Conservation (phyloP, 768 basidiomycete species). For the Termitomyces bulborhizus region DNA sequence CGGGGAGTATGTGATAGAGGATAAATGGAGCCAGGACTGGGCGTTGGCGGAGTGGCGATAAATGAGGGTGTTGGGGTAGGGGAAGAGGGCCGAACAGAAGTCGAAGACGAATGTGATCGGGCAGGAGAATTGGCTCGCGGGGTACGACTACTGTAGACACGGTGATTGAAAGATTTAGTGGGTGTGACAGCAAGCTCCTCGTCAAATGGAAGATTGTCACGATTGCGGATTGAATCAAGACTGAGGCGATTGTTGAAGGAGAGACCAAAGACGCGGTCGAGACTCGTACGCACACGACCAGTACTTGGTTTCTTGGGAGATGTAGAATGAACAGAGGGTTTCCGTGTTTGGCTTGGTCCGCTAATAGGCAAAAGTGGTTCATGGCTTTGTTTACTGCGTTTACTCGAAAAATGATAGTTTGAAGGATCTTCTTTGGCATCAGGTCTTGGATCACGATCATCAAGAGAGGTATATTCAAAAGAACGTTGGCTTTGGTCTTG, state of each 20-base stretch:
- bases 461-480: conserved; percentile 5
- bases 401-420: conserved; percentile 24
- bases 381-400: conserved; percentile 55
- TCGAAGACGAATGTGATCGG: conserved; percentile 15
- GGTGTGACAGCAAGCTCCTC: conserved; percentile 9
- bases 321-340: conserved; percentile 17
- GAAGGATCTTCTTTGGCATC: conserved; percentile 7
- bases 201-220: conserved; percentile 8
- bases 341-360: conserved; percentile 20
- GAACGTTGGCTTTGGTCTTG: conserved; percentile 9
- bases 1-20: conserved; percentile 32
- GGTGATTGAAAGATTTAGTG: conserved; percentile 7
- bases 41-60: conserved; percentile 14
- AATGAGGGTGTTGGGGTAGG: conserved; percentile 13
- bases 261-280: conserved; percentile 55
- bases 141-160: conserved; percentile 16
- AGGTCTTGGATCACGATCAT: conserved; percentile 7
- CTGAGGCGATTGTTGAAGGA: conserved; percentile 44
- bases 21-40: conserved; percentile 11
- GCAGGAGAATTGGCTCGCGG: conserved; percentile 15
- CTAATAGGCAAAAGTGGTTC: conserved; percentile 66
- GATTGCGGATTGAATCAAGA: conserved; percentile 38
- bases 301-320: conserved; percentile 18
- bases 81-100: conserved; percentile 7
- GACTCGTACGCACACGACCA: conserved; percentile 45